Evolutionary conservation across 108 stramenopile species (phyloP), one percentile per base, ranked within the genome.

Genomic region (Pseudonitzschia pungens): DNA sequence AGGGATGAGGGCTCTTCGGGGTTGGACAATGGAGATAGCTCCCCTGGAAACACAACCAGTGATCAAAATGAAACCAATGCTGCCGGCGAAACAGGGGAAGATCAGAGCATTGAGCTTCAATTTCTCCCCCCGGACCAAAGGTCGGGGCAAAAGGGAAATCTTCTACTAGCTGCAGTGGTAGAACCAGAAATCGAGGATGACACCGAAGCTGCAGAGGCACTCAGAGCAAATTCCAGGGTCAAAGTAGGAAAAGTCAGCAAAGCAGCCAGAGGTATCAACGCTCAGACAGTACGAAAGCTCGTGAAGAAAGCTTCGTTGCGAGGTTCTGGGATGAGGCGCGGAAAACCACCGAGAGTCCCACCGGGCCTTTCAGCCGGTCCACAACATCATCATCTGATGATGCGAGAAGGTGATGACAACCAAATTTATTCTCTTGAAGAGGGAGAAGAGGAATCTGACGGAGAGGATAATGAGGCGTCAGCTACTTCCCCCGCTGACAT

Each of bases 181-280:
- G 79, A 84, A 31, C 83, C 81, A 9, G 66, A 74, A 27, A 89
- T 92, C 77, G 85, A 84, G 26, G 89, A 91, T 12, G 87, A 85
- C 42, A 92, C 89, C 16, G 90, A 90, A 16, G 93, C 93, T 36
- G 91, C 89, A 0, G 89, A 82, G 53, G 93, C 93, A 7, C 80
- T 94, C 27, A 69, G 82, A 32, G 93, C 90, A 31, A 92, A 92
- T 65, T 87, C 90, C 15, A 69, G 79, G 42, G 76, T 94, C 16
- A 77, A 80, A 60, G 91, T 94, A 4, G 72, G 77, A n/a, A 81
- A 74, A 51, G 77, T 90, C 20, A 81, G 82, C 45, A 94, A 94
- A 68, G 80, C 72, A 22, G 91, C 88, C 16, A 83, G 93, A 24
- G 77, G 81, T 57, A 75, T 91, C 26, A 69, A 85, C 36, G 76